Conservation (phyloP, 1,284 basidiomycete genomes). For the Thelephora terrestris region DNA sequence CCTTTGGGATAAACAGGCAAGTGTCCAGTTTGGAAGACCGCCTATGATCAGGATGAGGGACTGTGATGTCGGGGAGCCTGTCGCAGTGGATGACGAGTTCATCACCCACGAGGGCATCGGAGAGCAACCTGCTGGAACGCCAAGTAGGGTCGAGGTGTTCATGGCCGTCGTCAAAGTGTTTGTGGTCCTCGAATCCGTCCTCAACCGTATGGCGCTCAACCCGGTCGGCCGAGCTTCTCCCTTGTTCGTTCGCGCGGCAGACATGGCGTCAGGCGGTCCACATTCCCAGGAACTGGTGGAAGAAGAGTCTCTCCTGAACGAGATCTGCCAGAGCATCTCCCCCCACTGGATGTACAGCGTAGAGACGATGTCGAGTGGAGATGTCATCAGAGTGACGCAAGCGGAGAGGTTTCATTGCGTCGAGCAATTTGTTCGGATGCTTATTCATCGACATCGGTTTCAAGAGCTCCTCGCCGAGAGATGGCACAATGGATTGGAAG, state of each 20-base stretch:
- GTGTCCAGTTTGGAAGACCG: conserved; percentile 79
- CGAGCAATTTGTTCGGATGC: conserved; percentile 75
- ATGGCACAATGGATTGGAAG: conserved; percentile 29
- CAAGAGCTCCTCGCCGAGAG: conserved; percentile 62
- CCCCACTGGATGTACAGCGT: conserved; percentile 70
- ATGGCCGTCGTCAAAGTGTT: conserved; percentile 65
- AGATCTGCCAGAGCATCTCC: conserved; percentile 63
- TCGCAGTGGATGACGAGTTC: conserved; percentile 81
- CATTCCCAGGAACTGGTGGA: conserved; percentile 60
- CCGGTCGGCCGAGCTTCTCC: conserved; percentile 44
- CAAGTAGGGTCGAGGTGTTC: conserved; percentile 73
- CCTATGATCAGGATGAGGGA: conserved; percentile 77
- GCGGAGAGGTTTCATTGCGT: conserved; percentile 76
- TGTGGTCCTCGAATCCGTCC: conserved; percentile 73
- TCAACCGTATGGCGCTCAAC: conserved; percentile 61
- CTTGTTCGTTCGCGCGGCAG: conserved; percentile 51
- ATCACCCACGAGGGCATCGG: conserved; percentile 65
- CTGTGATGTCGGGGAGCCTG: conserved; percentile 78
- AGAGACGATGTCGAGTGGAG: conserved; percentile 75
- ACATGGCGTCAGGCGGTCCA: conserved; percentile 42
- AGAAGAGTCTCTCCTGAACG: conserved; percentile 72
- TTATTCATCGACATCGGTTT: conserved; percentile 70
- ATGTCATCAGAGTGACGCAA: conserved; percentile 82
- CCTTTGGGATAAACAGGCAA: conserved; percentile 84
- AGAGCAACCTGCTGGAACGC: conserved; percentile 56